Evolutionary conservation across 2,329 filamentous ascomycete genomes (phyloP).

Genomic region (Orbilia brochopaga): DNA sequence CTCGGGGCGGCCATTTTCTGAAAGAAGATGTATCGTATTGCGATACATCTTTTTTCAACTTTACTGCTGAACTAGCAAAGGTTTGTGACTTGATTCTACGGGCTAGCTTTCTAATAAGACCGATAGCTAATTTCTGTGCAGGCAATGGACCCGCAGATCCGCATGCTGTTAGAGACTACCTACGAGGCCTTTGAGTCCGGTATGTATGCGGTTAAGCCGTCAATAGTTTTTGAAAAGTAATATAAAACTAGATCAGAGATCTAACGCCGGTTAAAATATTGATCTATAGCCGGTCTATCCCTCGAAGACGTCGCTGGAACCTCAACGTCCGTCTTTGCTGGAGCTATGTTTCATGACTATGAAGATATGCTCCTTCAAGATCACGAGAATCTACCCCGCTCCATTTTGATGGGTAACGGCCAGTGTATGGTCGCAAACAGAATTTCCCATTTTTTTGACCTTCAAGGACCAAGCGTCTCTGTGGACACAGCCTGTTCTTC

Average conservation of each 20-base stretch:
- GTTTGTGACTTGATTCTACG: background rate
- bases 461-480: slow-evolving; percentile 11
- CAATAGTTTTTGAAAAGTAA: too few species aligned
- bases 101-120: too few species aligned
- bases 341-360: slow-evolving; percentile 14
- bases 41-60: slow-evolving; percentile 51
- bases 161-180: slow-evolving; percentile 14
- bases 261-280: background rate
- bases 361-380: slow-evolving; percentile 11
- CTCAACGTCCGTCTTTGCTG: slow-evolving; percentile 4
- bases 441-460: slow-evolving; percentile 22
- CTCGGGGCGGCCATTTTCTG: slow-evolving; percentile 46
- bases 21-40: slow-evolving; percentile 40
- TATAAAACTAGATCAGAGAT: too few species aligned
- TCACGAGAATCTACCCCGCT: slow-evolving; percentile 6
- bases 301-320: slow-evolving; percentile 5
- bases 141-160: slow-evolving; percentile 44
- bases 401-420: slow-evolving; percentile 2
- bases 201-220: background rate
- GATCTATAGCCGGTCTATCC: slow-evolving; percentile 7
- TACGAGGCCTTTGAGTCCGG: slow-evolving; percentile 12
- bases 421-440: slow-evolving; percentile 54
- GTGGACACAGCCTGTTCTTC: slow-evolving; percentile 68
- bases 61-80: slow-evolving; percentile 33
- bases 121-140: background rate